phyloP scores from a whole-genome alignment of 2,329 filamentous ascomycete species.

The Fusarium circinatum region DNA sequence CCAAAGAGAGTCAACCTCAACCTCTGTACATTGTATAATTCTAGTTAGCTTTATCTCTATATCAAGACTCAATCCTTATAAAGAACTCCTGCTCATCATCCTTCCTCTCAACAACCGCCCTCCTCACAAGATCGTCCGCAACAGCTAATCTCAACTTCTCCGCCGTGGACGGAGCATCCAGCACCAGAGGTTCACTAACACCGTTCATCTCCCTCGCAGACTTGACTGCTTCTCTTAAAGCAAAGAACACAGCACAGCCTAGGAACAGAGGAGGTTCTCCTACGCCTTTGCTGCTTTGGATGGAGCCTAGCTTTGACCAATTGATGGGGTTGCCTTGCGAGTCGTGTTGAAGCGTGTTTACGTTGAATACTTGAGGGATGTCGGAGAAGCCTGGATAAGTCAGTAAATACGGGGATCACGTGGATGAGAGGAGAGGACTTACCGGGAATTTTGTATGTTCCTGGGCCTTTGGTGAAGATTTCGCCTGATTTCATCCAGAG shows the following conservation, averaged over 20 bases:
- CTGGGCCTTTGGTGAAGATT: constrained; percentile 2
- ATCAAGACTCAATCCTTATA: background rate
- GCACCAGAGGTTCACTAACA: background rate
- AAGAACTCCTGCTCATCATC: background rate
- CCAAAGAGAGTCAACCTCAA: background rate
- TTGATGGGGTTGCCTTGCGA: background rate
- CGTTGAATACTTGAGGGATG: background rate
- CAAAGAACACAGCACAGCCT: background rate
- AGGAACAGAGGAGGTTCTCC: background rate
- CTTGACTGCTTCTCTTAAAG: background rate
- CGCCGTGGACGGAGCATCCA: background rate
- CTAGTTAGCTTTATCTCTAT: background rate
- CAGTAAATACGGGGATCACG: too few relatives aligned
- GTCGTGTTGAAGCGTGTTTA: background rate
- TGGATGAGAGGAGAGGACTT: too few relatives aligned
- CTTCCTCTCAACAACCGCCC: background rate
- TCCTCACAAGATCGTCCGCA: background rate
- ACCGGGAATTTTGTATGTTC: constrained; percentile 1
- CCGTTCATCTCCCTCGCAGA: background rate
- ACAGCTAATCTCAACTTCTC: constrained; percentile 1
- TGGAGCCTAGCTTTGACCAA: background rate
- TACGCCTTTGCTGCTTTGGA: background rate
- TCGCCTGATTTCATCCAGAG: background rate
- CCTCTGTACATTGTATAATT: background rate
- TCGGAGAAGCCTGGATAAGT: too few relatives aligned